A percentile compares a stretch with the other conserved stretches of the same genome.
Evolutionary conservation across 352 stramenopile genomes (phyloP).

Genomic region (Globisporangium cederbergense): DNA sequence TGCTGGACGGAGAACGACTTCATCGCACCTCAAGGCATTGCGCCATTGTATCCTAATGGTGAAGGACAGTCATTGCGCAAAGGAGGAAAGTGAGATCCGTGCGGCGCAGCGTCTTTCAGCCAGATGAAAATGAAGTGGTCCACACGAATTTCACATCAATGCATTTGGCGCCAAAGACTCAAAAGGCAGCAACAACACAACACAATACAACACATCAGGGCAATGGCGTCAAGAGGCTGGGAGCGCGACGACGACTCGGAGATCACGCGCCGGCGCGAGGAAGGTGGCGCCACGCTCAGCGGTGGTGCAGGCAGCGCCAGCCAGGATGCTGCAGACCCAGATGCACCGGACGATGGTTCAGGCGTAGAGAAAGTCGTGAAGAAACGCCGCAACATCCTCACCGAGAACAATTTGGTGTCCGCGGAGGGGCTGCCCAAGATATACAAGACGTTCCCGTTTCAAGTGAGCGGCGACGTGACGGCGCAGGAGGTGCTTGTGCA

Average conservation of each 20-base stretch:
- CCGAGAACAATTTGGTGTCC: slow-evolving; percentile 64
- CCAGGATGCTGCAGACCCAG: slow-evolving; percentile 12
- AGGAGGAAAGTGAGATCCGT: no score
- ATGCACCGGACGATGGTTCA: not conserved
- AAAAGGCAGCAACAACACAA: not conserved
- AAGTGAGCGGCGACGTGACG: slow-evolving; percentile 46
- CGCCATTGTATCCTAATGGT: no score
- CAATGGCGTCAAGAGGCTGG: slow-evolving; percentile 52
- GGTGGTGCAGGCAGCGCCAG: slow-evolving; percentile 8
- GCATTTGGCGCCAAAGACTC: slow-evolving; percentile 6
- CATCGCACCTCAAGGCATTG: no score
- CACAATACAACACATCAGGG: not conserved
- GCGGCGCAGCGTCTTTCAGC: no score
- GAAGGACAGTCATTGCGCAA: no score
- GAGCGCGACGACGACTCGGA: slow-evolving; percentile 49
- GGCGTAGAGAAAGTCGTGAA: slow-evolving; percentile 22
- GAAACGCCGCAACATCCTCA: slow-evolving; percentile 52
- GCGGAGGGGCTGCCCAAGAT: slow-evolving; percentile 67
- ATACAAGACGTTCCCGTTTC: slow-evolving; percentile 67
- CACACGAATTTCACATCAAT: not conserved
- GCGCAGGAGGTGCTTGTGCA: slow-evolving; percentile 45
- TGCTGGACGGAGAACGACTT: no score
- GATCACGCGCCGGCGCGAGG: slow-evolving; percentile 23
- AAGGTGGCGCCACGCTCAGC: slow-evolving; percentile 9
- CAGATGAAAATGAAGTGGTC: not conserved